Evolutionary conservation across 2,329 filamentous ascomycete species (phyloP), one percentile per base, ranked within the genome.

Genomic region (Exophiala spinifera): DNA sequence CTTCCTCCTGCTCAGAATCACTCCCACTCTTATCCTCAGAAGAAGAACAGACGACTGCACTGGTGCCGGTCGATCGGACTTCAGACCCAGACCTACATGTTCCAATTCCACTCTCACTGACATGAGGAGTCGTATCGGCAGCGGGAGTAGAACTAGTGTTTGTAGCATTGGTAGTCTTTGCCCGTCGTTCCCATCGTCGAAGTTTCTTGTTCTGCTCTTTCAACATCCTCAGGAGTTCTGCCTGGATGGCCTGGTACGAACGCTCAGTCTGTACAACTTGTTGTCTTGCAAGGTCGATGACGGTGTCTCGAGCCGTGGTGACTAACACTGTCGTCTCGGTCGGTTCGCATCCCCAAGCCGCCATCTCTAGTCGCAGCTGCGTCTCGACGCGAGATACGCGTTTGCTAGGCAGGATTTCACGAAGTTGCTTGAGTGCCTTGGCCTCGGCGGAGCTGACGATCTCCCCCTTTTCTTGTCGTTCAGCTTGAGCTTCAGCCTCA

Each of bases 271-370:
- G 51, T 21, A 33, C 14, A 14, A 60, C 21, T 34, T 60, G 57
- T 25, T 50, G 44, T 37, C 37, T 57, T 14, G 57, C 54, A 7
- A 60, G 49, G 36, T 60, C 57, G 25, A 60, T 25, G 43, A 60
- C 53, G 11, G 52, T 57, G 4, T 60, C 57, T 34, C 47, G 34
- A 4, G 57, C 55, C 3, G 55, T 37, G 4, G 52, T 50, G 36
- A 53, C 43, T 11, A 57, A 19, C 15, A 60, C 49, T 20, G 55
- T 46, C 45, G 56, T 46, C 19, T 55, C 57, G 15, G 54, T 55
- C 2, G 55, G 54, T 13, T 47, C 36, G 6, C 14, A 44, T n/a
- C 55, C 57, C 8, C 25, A n/a, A n/a, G n/a, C 39, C 15, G 56
- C 54, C 19, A 31, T 31, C 28, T 31, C 28, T 10, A 31, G 42